Percentiles rank a stretch among this genome's conserved stretches.
phyloP scores from a whole-genome alignment of 208 protist genomes.

The Leishmania aethiopica region DNA sequence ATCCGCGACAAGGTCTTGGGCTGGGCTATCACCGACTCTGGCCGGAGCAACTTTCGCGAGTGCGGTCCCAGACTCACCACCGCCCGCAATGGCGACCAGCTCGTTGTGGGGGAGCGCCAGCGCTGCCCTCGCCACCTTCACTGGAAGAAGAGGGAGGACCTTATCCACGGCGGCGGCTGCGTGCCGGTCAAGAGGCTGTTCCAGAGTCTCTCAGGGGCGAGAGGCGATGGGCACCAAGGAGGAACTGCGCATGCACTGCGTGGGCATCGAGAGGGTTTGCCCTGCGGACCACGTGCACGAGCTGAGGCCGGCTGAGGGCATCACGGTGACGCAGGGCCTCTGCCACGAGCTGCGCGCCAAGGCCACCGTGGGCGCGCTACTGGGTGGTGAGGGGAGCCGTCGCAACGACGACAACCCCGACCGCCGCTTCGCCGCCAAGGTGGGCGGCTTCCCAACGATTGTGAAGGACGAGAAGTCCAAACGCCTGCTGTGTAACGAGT shows the following conservation, averaged over 20 bases:
- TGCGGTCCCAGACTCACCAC: conserved; percentile 18
- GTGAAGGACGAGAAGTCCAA: conserved; percentile 17
- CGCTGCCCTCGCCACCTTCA: conserved; percentile 25
- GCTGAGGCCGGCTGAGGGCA: conserved; percentile 20
- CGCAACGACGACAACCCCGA: conserved; percentile 30
- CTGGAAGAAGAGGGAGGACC: conserved; percentile 23
- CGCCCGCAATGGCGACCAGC: conserved; percentile 17
- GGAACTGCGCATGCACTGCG: conserved; percentile 17
- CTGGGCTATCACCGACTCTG: conserved; percentile 28
- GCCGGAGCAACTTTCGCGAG: conserved; percentile 17
- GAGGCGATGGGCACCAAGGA: conserved; percentile 20
- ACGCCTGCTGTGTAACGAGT: conserved; percentile 27
- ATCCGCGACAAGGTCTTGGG: conserved; percentile 19
- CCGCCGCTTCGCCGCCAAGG: conserved; percentile 17
- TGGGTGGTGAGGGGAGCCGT: conserved; percentile 20
- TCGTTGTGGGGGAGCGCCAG: conserved; percentile 16
- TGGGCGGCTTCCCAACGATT: conserved; percentile 26
- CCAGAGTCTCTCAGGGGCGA: conserved; percentile 4
- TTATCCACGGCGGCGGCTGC: conserved; percentile 26
- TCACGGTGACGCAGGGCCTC: conserved; percentile 24
- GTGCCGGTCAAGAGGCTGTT: conserved; percentile 13
- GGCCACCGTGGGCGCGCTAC: conserved; percentile 7
- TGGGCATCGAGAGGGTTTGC: conserved; percentile 19
- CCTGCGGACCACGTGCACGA: conserved; percentile 15
- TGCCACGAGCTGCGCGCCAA: conserved; percentile 25